Evolutionary conservation across 805 yeast genomes (phyloP), one percentile per base, ranked within the genome.

Genomic region (Phaffomyces antillensis): DNA sequence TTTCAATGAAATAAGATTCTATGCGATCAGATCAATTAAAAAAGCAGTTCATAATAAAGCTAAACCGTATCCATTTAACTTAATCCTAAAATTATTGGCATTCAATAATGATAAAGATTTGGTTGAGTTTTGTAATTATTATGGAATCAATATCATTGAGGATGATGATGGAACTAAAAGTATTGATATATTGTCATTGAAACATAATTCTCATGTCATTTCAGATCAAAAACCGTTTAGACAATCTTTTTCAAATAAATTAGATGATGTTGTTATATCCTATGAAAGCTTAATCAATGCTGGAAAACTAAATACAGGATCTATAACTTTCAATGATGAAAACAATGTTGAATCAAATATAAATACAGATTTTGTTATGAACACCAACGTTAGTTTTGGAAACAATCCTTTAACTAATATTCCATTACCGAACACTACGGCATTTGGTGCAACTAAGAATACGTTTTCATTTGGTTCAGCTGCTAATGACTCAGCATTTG

Each of bases 1-100:
- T 53, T 79, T 87, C 58, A 86, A 84, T 54, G 91, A 88, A 46
- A 70, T 89, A 4, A 64, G 97, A 38, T 80, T 84, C 52, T 78
- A 79, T 54, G 89, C 91, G 0, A 59, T 91, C 45, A 78, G 77
- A 53, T 67, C 87, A 0, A 68, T 93, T 67, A 66, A 84, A 5
- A 68, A 76, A 46, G 67, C 89, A 0, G 73, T 78, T 46, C 95
- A 90, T 56, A 72, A 81, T 3, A 82, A 79, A 46, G 81, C 87
- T 2, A 83, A 78, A 53, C 83, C 88, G 1, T 76, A 82, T 48
- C 70, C 80, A 5, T 70, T 77, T 0, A 54, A 57, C 2, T 60
- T 73, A 10, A 61, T 90, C 15, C 60, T 64, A 17, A 60, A 64
- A 1, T 60, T 78, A 50, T 68, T 93, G 18, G 84, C 88, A 0